Percentiles rank a stretch among this genome's conserved stretches.
phyloP scores from a whole-genome alignment of 2,329 filamentous ascomycete genomes.

The Ophiocordyceps robertsii region DNA sequence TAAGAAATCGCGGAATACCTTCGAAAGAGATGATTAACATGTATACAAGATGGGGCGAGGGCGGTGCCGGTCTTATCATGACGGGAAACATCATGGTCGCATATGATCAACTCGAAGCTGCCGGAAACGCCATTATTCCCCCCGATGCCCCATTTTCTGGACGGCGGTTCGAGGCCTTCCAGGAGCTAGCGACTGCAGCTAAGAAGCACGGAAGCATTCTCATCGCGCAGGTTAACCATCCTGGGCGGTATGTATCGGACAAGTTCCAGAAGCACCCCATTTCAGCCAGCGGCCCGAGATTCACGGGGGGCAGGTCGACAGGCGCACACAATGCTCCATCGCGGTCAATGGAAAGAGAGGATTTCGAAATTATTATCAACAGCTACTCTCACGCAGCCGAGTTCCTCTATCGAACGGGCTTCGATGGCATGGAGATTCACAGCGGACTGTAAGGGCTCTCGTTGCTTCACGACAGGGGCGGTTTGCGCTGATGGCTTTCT shows the following conservation, averaged over 20 bases:
- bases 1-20: conserved; percentile 31
- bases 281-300: conserved; percentile 24
- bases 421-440: conserved; percentile 36
- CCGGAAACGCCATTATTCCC: conserved; percentile 47
- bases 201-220: conserved; percentile 48
- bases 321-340: too few relatives aligned
- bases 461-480: not conserved
- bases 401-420: conserved; percentile 49
- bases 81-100: conserved; percentile 54
- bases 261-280: conserved; percentile 20
- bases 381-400: conserved; percentile 48
- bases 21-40: conserved; percentile 31
- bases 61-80: conserved; percentile 39
- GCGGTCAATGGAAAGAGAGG: conserved; percentile 34
- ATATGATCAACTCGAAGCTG: conserved; percentile 40
- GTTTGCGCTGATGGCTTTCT: too few relatives aligned
- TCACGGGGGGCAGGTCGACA: conserved; percentile 21
- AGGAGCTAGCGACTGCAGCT: conserved; percentile 35
- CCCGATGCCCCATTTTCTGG: conserved; percentile 34
- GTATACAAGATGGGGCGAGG: conserved; percentile 48
- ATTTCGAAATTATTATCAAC: conserved; percentile 43
- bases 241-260: conserved; percentile 24
- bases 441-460: conserved; percentile 29
- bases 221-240: conserved; percentile 48
- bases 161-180: conserved; percentile 48